phyloP scores from a whole-genome alignment of 2,329 filamentous ascomycete genomes.

The Fusarium sp. region DNA sequence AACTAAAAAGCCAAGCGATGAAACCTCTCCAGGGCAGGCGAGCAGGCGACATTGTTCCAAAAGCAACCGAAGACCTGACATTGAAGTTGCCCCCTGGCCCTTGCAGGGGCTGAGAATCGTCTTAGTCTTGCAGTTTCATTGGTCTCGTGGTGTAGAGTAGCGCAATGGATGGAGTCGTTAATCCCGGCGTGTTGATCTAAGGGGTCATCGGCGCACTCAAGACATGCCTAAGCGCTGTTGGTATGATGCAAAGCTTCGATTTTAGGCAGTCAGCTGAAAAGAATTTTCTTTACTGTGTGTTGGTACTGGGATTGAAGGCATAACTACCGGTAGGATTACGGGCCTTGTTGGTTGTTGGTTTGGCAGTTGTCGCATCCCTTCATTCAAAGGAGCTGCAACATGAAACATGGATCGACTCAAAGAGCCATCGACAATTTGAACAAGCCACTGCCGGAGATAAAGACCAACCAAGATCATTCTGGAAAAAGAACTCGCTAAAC shows the following conservation, averaged over 20 bases:
- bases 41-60: conserved; percentile 5
- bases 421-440: background rate
- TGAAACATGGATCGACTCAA: conserved; percentile 20
- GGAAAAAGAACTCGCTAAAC: background rate
- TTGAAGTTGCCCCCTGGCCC: conserved; percentile 16
- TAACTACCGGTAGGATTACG: background rate
- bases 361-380: background rate
- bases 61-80: conserved; percentile 11
- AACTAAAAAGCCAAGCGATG: conserved; percentile 1
- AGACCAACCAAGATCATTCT: conserved; percentile 14
- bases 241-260: background rate
- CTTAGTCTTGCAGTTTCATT: conserved; percentile 23
- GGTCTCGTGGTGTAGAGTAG: background rate
- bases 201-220: conserved; percentile 13
- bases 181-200: conserved; percentile 22
- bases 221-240: background rate
- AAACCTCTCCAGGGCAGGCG: conserved; percentile 15
- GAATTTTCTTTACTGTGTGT: background rate
- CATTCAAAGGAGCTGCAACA: background rate
- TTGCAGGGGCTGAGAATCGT: conserved; percentile 13
- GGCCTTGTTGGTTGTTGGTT: background rate
- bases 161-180: conserved; percentile 6
- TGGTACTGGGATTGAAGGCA: background rate
- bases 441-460: conserved; percentile 7
- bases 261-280: background rate